Percentiles rank a stretch among this genome's conserved stretches.
phyloP scores from a whole-genome alignment of 257 asterid species.

The Avicennia marina region DNA sequence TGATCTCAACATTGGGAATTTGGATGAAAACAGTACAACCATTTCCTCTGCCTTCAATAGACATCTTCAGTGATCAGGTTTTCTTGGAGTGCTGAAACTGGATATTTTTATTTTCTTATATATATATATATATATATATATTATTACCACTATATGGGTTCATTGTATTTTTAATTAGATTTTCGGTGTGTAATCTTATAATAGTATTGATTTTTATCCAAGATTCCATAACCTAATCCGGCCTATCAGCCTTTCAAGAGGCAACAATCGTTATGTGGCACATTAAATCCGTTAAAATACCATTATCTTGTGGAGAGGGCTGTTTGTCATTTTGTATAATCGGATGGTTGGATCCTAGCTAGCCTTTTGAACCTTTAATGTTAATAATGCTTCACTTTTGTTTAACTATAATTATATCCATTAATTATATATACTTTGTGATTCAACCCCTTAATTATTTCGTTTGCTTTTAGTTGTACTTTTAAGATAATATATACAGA shows the following conservation, averaged over 20 bases:
- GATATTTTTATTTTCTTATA: too few relatives aligned
- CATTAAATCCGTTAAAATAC: slow-evolving; percentile 24
- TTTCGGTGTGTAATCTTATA: slow-evolving; percentile 14
- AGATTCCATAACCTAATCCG: slow-evolving; percentile 35
- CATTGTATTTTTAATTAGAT: slow-evolving; percentile 3
- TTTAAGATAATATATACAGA: slow-evolving; percentile 6
- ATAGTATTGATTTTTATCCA: slow-evolving; percentile 15
- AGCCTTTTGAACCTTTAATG: slow-evolving; percentile 20
- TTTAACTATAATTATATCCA: background rate
- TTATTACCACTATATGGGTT: slow-evolving; percentile 13
- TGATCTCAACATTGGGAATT: too few relatives aligned
- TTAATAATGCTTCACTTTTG: slow-evolving; percentile 41
- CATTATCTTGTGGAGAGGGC: slow-evolving; percentile 30
- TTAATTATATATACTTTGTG: slow-evolving; percentile 4
- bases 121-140: slow-evolving; percentile 19
- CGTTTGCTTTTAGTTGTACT: slow-evolving; percentile 18
- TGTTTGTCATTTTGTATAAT: slow-evolving; percentile 42
- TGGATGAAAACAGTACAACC: slow-evolving; percentile 8
- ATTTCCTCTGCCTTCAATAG: slow-evolving; percentile 1
- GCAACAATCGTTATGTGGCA: slow-evolving; percentile 30
- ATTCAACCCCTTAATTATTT: slow-evolving; percentile 16
- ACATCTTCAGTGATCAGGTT: slow-evolving; percentile 21
- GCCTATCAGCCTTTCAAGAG: slow-evolving; percentile 15
- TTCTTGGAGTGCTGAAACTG: slow-evolving; percentile 35
- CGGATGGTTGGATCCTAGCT: slow-evolving; percentile 42